Evolutionary conservation across 148 eudicot species (phyloP).

Genomic region (Arctostaphylos glauca): DNA sequence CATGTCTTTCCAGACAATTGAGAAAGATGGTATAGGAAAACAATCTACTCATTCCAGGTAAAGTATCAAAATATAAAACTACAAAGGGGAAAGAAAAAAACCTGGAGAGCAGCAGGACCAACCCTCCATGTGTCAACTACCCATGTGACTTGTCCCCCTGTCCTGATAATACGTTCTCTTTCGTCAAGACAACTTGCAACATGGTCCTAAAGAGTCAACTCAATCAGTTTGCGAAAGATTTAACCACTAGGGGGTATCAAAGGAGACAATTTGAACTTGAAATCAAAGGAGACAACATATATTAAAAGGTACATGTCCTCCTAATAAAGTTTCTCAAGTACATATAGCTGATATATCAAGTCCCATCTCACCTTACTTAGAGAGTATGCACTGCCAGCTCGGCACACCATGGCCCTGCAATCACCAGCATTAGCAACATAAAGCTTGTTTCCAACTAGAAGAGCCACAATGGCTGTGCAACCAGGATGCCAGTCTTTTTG

Average conservation of each 20-base stretch:
- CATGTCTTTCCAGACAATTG: neutral
- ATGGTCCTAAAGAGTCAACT: slow-evolving; percentile 64
- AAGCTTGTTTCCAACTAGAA: slow-evolving; percentile 63
- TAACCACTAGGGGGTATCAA: neutral
- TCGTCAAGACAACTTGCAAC: slow-evolving; percentile 81
- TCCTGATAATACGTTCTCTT: slow-evolving; percentile 63
- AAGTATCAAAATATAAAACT: slow-evolving; percentile 4
- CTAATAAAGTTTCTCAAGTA: neutral
- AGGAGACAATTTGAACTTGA: slow-evolving; percentile 3
- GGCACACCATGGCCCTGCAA: slow-evolving; percentile 85
- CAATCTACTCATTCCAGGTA: neutral
- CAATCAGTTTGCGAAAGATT: slow-evolving; percentile 17
- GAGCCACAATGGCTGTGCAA: slow-evolving; percentile 84
- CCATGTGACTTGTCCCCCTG: slow-evolving; percentile 85
- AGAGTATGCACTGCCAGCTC: slow-evolving; percentile 56
- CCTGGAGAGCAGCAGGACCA: slow-evolving; percentile 95
- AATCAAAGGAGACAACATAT: neutral
- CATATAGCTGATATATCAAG: slow-evolving; percentile 6
- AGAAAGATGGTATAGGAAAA: neutral
- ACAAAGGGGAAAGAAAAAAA: slow-evolving; percentile 19
- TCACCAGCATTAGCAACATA: slow-evolving; percentile 95
- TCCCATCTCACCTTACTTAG: slow-evolving; percentile 69
- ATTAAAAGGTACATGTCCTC: neutral
- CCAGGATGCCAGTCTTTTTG: slow-evolving; percentile 94
- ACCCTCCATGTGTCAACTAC: slow-evolving; percentile 96